phyloP scores from a whole-genome alignment of 768 basidiomycete species.

The Tephrocybe sp. region DNA sequence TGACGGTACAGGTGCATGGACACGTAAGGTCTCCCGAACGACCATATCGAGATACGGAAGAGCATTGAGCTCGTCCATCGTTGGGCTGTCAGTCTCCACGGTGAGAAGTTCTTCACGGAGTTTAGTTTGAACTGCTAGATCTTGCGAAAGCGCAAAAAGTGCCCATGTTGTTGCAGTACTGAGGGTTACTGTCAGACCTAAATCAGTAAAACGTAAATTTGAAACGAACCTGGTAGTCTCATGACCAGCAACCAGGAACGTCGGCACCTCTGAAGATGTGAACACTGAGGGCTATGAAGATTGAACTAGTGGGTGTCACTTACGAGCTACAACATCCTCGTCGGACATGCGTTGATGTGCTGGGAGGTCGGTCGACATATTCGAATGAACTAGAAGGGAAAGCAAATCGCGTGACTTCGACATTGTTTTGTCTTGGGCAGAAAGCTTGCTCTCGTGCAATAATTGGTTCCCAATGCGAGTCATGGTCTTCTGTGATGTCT shows the following conservation, averaged over 20 bases:
- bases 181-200: no score
- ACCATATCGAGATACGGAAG: constrained; percentile 72
- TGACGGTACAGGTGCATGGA: constrained; percentile 50
- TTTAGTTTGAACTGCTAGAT: constrained; percentile 48
- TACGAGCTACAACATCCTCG: constrained; percentile 18
- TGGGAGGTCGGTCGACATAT: constrained; percentile 43
- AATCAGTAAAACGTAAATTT: no score
- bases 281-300: neutral
- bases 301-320: no score
- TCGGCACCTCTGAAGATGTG: constrained; percentile 41
- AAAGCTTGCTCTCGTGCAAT: constrained; percentile 40
- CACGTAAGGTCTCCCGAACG: constrained; percentile 57
- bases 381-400: constrained; percentile 45
- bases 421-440: constrained; percentile 13
- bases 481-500: constrained; percentile 33
- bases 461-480: constrained; percentile 42
- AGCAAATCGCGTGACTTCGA: constrained; percentile 49
- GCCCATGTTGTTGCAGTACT: constrained; percentile 57
- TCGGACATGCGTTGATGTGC: constrained; percentile 17
- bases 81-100: constrained; percentile 54
- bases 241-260: constrained; percentile 48
- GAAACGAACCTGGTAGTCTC: constrained; percentile 41
- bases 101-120: constrained; percentile 58
- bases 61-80: constrained; percentile 67
- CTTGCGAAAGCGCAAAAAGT: constrained; percentile 51